Percentiles rank a stretch among this genome's conserved stretches.
phyloP scores from a whole-genome alignment of 1,139 yeast genomes.

The Protomyces lactucae-debilis region DNA sequence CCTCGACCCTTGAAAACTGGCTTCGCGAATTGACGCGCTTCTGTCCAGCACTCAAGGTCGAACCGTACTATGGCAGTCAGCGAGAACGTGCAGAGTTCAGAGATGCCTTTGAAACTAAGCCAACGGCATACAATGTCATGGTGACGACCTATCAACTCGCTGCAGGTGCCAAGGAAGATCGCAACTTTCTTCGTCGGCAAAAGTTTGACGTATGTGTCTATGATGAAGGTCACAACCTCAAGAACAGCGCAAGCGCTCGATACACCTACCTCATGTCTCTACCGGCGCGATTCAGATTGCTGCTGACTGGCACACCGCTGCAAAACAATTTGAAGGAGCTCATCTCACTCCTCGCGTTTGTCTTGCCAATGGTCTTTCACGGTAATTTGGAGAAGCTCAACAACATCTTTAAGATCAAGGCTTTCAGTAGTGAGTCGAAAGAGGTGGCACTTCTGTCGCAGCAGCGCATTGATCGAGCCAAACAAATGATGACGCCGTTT shows the following conservation, averaged over 20 bases:
- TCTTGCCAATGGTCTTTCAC: slow-evolving; percentile 74
- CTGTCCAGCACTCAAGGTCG: slow-evolving; percentile 71
- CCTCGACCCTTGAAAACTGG: slow-evolving; percentile 97
- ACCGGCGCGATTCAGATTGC: slow-evolving; percentile 69
- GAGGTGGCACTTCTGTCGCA: slow-evolving; percentile 61
- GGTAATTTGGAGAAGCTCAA: slow-evolving; percentile 79
- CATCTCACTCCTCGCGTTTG: slow-evolving; percentile 82
- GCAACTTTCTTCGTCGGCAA: slow-evolving; percentile 66
- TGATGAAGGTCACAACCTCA: slow-evolving; percentile 96
- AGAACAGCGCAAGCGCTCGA: slow-evolving; percentile 82
- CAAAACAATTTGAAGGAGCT: slow-evolving; percentile 88
- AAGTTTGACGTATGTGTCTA: slow-evolving; percentile 83
- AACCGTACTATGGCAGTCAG: slow-evolving; percentile 89
- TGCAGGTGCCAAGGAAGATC: slow-evolving; percentile 77
- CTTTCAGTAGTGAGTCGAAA: slow-evolving; percentile 25
- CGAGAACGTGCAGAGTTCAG: slow-evolving; percentile 80
- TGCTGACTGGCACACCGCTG: slow-evolving; percentile 93
- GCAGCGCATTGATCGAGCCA: slow-evolving; percentile 88
- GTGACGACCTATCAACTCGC: slow-evolving; percentile 93
- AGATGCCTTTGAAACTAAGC: slow-evolving; percentile 50
- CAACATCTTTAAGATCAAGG: slow-evolving; percentile 39
- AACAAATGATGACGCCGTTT: slow-evolving; percentile 97
- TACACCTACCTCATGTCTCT: slow-evolving; percentile 79
- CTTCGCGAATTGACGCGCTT: slow-evolving; percentile 86
- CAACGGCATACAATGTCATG: slow-evolving; percentile 57